Evolutionary conservation across 202 grass and related monocot genomes (phyloP), one percentile per base, ranked within the genome.

Genomic region (Cymbopogon flexuosus): DNA sequence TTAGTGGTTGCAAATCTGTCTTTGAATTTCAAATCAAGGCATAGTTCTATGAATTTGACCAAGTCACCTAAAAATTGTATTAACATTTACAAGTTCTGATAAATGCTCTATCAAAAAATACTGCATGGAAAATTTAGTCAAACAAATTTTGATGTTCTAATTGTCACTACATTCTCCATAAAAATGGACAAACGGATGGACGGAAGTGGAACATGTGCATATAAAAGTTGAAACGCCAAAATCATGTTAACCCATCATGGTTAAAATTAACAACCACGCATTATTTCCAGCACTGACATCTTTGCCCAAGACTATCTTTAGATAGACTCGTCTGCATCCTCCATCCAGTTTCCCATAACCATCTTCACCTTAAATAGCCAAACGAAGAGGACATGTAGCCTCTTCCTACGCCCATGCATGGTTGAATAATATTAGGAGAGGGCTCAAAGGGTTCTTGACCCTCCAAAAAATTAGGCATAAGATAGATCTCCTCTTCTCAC

Each of bases 351-450:
- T 49, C 78, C 77, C 65, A 61, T 89, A 73, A 77, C 59, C 14
- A 71, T 49, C 62, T 80, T 54, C 65, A 78, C 87, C 78, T 73
- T 73, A 81, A 77, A 89, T 89, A 89, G 82, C 65, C 72, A 65
- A 18, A 19, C 30, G 54, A 58, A 42, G 65, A 40, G 34, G 45
- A 81, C 77, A 84, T 46, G 60, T n/a, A 68, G 49, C 60, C 39
- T 34, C 79, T 83, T 88, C 70, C 64, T 81, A 64, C 10, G 41
- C 30, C 27, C 64, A 88, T 54, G 87, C 63, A 51, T 73, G 72
- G 65, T 24, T 42, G 65, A 81, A 85, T 73, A 81, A 85, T 68
- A 88, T 84, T 84, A 88, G 77, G 43, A 65, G 66, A 27, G 35
- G 43, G 67, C 83, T 79, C 68, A 14, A 72, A 84, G n/a, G 64